A percentile compares a stretch with the other conserved stretches of the same genome.
These are phyloP conservation scores for Suhomyces pyralidae DNA, from an alignment of 805 yeast genomes.

Conservation along the genomic window DNA sequence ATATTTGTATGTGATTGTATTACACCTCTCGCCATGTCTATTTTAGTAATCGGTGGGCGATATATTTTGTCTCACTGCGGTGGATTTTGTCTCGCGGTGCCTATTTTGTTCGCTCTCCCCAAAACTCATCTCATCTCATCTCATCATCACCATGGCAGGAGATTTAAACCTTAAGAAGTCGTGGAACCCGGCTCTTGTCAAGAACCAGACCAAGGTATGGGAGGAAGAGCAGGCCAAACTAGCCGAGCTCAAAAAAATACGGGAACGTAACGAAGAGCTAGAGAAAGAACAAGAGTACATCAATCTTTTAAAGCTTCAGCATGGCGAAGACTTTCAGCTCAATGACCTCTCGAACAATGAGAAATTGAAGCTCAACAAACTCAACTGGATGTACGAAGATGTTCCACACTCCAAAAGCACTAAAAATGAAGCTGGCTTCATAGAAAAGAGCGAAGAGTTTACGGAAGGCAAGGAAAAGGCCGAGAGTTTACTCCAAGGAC, in stretches of 20 bases:
- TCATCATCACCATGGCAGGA: conserved; percentile 46
- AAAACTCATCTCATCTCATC: neutral
- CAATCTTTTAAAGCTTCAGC: conserved; percentile 50
- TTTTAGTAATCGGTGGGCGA: too few relatives aligned
- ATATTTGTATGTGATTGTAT: neutral
- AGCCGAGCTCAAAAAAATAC: conserved; percentile 62
- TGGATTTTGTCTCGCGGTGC: neutral
- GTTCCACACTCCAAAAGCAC: conserved; percentile 26
- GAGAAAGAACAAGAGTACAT: conserved; percentile 57
- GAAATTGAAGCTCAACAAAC: conserved; percentile 42
- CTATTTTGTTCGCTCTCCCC: neutral
- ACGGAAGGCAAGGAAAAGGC: conserved; percentile 32
- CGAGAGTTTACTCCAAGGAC: conserved; percentile 57
- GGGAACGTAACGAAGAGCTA: conserved; percentile 62
- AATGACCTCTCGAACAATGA: conserved; percentile 16
- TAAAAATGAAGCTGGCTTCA: conserved; percentile 35
- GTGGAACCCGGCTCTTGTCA: conserved; percentile 90
- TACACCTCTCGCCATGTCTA: neutral
- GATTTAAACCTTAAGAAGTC: conserved; percentile 90
- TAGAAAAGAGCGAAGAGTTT: conserved; percentile 33
- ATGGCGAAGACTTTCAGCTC: conserved; percentile 34
- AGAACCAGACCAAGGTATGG: conserved; percentile 86
- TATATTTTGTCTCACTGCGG: too few relatives aligned
- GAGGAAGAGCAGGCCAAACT: conserved; percentile 72
- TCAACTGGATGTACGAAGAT: conserved; percentile 87